Evolutionary conservation across 2,329 filamentous ascomycete species (phyloP).

Genomic region (Trichoderma koningiopsis): DNA sequence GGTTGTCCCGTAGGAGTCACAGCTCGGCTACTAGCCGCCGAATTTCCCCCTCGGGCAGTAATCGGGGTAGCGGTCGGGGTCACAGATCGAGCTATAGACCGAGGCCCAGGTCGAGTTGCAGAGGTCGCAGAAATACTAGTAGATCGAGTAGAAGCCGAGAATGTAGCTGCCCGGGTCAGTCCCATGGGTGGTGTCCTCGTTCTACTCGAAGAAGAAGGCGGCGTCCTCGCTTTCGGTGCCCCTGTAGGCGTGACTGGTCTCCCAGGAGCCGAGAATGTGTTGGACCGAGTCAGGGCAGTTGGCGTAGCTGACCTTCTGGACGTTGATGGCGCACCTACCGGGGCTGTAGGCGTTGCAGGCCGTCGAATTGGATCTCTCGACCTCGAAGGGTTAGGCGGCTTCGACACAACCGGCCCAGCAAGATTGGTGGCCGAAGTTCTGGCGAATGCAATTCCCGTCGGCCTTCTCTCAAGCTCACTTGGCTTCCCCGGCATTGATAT

Average conservation of each 20-base stretch:
- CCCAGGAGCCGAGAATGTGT: background rate
- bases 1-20: slow-evolving; percentile 2
- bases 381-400: slow-evolving; percentile 35
- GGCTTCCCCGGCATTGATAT: slow-evolving; percentile 27
- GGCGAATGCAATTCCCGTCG: slow-evolving; percentile 35
- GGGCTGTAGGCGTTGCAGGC: slow-evolving; percentile 19
- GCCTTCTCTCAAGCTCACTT: slow-evolving; percentile 11
- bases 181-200: background rate
- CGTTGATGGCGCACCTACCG: background rate
- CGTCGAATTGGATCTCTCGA: slow-evolving; percentile 24
- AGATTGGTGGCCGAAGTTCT: slow-evolving; percentile 39
- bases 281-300: slow-evolving; percentile 9
- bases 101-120: background rate
- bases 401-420: slow-evolving; percentile 34
- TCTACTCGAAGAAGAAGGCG: background rate
- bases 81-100: background rate
- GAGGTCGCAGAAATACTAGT: background rate
- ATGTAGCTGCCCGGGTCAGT: slow-evolving; percentile 7
- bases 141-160: background rate
- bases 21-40: slow-evolving; percentile 17
- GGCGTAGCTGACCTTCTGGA: background rate
- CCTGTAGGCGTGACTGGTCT: background rate
- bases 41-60: background rate
- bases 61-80: background rate
- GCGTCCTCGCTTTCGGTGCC: background rate